Conservation (phyloP, 108 stramenopile species). For the Chaetoceros tenuissimus region DNA sequence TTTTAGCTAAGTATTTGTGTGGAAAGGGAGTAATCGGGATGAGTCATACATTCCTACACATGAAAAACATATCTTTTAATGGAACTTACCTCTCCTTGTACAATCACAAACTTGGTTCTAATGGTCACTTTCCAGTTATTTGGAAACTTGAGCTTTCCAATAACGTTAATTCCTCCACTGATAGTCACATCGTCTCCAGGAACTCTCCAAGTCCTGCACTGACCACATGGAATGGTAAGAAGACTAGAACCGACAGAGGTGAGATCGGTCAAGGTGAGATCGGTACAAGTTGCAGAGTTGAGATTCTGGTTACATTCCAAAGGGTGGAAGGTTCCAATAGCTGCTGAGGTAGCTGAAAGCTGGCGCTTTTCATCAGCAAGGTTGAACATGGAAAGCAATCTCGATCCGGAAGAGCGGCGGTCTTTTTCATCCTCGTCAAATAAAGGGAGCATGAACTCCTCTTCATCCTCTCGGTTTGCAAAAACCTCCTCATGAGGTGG, state of each 20-base stretch:
- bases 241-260: neutral
- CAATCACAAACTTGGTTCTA: neutral
- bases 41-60: too few species aligned
- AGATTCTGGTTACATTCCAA: neutral
- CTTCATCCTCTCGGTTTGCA: too few species aligned
- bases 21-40: too few species aligned
- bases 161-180: neutral
- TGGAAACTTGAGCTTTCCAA: neutral
- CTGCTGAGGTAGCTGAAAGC: neutral
- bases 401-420: too few species aligned
- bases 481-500: too few species aligned
- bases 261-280: neutral
- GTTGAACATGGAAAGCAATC: too few species aligned
- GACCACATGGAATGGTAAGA: neutral
- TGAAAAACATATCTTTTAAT: too few species aligned
- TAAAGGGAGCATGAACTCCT: too few species aligned
- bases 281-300: neutral
- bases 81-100: neutral
- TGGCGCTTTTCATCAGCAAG: neutral
- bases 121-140: neutral
- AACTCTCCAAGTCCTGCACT: neutral
- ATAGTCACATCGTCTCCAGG: neutral
- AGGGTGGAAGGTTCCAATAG: neutral
- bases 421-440: too few species aligned
- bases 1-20: too few species aligned